Evolutionary conservation across 164 flowering plant species (phyloP), one percentile per base, ranked within the genome.

Genomic region (Santalum album): DNA sequence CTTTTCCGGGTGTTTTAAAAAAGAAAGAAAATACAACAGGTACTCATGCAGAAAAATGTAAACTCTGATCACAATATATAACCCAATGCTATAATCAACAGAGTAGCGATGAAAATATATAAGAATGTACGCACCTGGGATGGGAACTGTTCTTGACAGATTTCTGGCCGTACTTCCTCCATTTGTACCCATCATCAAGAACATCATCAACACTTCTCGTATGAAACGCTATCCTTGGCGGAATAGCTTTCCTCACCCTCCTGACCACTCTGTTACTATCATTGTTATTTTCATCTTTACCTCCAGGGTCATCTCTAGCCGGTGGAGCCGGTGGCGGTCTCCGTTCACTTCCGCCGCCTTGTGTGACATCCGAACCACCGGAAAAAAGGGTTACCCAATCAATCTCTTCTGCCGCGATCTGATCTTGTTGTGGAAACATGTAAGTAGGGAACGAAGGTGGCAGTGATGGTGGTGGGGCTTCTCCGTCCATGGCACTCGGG

Each of bases 151-250:
- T 69, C 55, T 75, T 75, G 20, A 75, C 80, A 51, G 76, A 51
- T 55, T 75, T 75, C 61, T 75, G 80, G 0, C 80, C 80, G 51
- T 75, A 75, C 53, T 75, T 75, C 14, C 79, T 49, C 79, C 79
- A 75, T 21, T 65, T 45, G 35, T 61, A 75, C 12, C 79, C 79
- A 58, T 75, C 80, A 48, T 75, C 80, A 45, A 75, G 76, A 62
- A 75, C 60, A 26, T 75, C 80, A 55, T 75, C 72, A 0, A 57
- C 48, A 58, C 75, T 75, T 49, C 63, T 59, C 0, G 80, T 75
- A 18, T 75, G 74, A 39, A 75, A 75, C 1, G 76, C 80, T 35
- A 75, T 51, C 65, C 73, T 58, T 3, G 75, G 78, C 3, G 64
- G 59, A 16, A 55, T 42, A 26, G 50, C 49, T 36, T 67, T 71